Base-by-base conservation (phyloP, 2,329 filamentous ascomycete genomes). In the Pyrenophora teres region DNA sequence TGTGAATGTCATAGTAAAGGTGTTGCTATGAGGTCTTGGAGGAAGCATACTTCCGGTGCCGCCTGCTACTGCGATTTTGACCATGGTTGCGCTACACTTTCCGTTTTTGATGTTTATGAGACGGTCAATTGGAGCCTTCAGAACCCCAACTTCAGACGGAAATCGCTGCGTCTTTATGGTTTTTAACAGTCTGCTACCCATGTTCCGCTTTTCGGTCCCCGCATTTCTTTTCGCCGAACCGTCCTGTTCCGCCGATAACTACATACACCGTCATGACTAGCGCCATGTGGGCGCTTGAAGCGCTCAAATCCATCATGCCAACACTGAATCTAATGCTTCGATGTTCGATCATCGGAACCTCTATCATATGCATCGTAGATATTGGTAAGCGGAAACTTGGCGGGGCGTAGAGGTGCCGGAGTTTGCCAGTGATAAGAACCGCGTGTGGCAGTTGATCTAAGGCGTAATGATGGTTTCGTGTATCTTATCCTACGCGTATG, bases 11-110 rank as follows among this genome's bases (percentile, higher is more conserved):
- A 13, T 30, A 30, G 15, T n/a, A 5, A n/a, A 9, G 16, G 36
- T 18, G 13, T 18, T 42, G 30, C 33, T 25, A 44, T 44, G 49
- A 23, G 37, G 21, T 6, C 10, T 33, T 13, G 23, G 21, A 36
- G 45, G 18, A 44, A 32, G 62, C 62, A 8, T 67, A 72, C 70
- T 71, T 57, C 71, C 69, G 1, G 70, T 69, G n/a, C 71, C 71
- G 27, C 70, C 71, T 25, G 69, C 70, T 33, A 72, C 67, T 40
- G 70, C 69, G 31, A 73, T 58, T 48, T 66, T 71, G 40, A 73
- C 69, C 70, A 72, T 72, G 18, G 35, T 31, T 27, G 8, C 18
- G 15, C 15, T 31, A 9, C 10, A n/a, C 15, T 27, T 38, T 6
- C 8, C 40, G 12, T 19, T 7, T 16, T 36, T 4, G 7, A 36